Evolutionary conservation across 352 stramenopile genomes (phyloP).

Genomic region (Pilasporangium apinafurcum): DNA sequence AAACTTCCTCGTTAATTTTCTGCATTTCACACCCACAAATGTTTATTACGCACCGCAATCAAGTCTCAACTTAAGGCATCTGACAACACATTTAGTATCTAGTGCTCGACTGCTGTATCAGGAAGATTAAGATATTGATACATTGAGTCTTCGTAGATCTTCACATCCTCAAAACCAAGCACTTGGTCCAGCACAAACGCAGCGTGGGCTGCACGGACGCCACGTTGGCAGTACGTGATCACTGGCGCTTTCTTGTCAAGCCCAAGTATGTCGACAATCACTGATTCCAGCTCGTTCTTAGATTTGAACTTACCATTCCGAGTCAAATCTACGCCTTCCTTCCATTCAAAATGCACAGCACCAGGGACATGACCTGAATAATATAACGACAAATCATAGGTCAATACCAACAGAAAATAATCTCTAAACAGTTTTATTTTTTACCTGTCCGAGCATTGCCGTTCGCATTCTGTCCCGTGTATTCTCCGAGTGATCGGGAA

Average conservation of each 20-base stretch:
- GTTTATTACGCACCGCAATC: no score
- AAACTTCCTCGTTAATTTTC: no score
- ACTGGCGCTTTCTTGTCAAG: constrained; percentile 45
- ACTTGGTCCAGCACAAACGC: constrained; percentile 70
- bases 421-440: neutral
- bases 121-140: constrained; percentile 70
- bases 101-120: constrained; percentile 44
- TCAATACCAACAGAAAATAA: neutral
- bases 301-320: constrained; percentile 54
- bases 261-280: constrained; percentile 25
- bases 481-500: constrained; percentile 27
- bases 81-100: constrained; percentile 1
- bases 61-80: no score
- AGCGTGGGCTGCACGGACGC: constrained; percentile 58
- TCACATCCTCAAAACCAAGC: constrained; percentile 34
- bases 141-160: constrained; percentile 79
- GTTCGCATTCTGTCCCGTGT: constrained; percentile 22
- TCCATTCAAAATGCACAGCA: constrained; percentile 73
- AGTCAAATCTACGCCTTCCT: constrained; percentile 37
- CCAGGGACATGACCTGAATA: constrained; percentile 47
- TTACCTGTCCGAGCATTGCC: constrained; percentile 26
- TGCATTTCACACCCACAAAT: no score
- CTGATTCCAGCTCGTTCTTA: constrained; percentile 40
- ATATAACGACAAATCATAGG: neutral
- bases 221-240: constrained; percentile 72